phyloP scores from a whole-genome alignment of 805 yeast genomes.

The Wickerhamomyces rabaulensis region DNA sequence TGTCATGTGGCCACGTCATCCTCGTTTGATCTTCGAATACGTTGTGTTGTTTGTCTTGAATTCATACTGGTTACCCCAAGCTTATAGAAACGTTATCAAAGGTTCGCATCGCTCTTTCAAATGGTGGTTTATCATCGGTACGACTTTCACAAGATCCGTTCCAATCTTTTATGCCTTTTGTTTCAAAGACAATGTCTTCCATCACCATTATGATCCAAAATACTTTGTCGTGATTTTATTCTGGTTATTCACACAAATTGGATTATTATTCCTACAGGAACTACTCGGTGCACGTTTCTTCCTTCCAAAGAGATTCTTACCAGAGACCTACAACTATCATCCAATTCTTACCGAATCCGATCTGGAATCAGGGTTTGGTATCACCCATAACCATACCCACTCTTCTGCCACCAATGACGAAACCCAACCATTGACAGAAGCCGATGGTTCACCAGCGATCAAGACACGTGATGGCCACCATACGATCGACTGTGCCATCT shows the following conservation, averaged over 20 bases:
- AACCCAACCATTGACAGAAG: constrained; percentile 19
- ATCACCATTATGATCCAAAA: constrained; percentile 57
- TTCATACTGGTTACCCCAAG: constrained; percentile 88
- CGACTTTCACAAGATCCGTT: constrained; percentile 52
- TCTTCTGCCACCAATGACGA: constrained; percentile 19
- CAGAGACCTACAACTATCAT: constrained; percentile 84
- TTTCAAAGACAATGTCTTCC: constrained; percentile 51
- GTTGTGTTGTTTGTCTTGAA: constrained; percentile 44
- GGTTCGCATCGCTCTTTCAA: constrained; percentile 62
- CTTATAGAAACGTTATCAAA: constrained; percentile 66
- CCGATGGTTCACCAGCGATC: constrained; percentile 4
- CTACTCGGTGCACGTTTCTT: constrained; percentile 78
- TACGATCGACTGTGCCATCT: constrained; percentile 77
- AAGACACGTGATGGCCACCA: constrained; percentile 36
- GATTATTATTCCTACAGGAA: constrained; percentile 56
- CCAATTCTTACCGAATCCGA: constrained; percentile 56
- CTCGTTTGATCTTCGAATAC: constrained; percentile 55
- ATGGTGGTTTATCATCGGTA: constrained; percentile 74
- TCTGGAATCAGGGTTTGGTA: constrained; percentile 55
- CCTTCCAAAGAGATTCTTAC: constrained; percentile 65
- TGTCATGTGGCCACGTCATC: constrained; percentile 54
- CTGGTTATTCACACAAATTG: constrained; percentile 62
- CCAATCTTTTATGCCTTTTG: constrained; percentile 65
- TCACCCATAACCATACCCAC: constrained; percentile 39
- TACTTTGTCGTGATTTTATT: constrained; percentile 40